Conservation (phyloP, 2,329 filamentous ascomycete genomes). For the Coniochaeta prunicola region DNA sequence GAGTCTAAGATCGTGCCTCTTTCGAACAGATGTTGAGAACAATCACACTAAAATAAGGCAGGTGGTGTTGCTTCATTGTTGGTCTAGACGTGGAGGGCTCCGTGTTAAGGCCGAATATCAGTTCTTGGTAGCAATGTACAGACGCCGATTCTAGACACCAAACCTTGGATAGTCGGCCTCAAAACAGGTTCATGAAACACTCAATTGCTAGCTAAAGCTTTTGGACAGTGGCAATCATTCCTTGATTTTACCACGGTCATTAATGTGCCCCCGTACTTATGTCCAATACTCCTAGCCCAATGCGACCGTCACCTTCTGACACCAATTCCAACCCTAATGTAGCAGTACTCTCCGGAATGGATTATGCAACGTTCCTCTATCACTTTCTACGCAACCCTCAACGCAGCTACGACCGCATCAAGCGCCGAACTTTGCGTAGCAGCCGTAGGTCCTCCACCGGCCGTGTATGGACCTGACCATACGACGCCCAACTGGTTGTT, state of each 20-base stretch:
- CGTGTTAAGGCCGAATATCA: too few species aligned
- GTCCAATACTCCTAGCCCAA: background rate
- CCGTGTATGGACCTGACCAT: slow-evolving; percentile 52
- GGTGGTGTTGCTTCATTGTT: too few species aligned
- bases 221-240: too few species aligned
- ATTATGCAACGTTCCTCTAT: background rate
- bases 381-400: slow-evolving; percentile 24
- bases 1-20: too few species aligned
- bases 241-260: background rate
- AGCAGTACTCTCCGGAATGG: background rate
- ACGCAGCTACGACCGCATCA: slow-evolving; percentile 59
- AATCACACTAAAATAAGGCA: too few species aligned
- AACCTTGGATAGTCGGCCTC: too few species aligned
- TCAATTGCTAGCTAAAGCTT: too few species aligned
- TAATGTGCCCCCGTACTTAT: background rate
- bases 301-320: background rate
- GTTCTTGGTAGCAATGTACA: too few species aligned
- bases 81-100: too few species aligned
- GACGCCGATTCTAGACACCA: too few species aligned
- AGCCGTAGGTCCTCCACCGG: slow-evolving; percentile 39
- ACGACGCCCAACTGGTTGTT: slow-evolving; percentile 48
- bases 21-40: too few species aligned
- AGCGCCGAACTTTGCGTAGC: slow-evolving; percentile 58
- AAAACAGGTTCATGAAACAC: too few species aligned
- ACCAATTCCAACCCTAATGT: background rate